Conservation (phyloP, 495 filamentous ascomycete species). For the Tetracladium marchalianum region DNA sequence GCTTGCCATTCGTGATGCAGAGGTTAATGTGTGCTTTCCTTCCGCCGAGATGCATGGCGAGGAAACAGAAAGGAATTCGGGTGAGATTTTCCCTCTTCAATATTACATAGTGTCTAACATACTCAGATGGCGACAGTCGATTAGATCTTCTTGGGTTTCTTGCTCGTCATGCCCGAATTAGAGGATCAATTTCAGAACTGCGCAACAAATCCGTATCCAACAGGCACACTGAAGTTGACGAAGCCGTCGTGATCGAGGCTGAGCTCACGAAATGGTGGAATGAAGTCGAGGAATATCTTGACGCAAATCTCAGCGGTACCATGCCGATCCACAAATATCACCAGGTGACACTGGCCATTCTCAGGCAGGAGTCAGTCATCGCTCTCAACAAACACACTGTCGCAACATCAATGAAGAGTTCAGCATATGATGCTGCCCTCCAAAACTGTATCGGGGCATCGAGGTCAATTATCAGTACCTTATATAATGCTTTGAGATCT, state of each 20-base stretch:
- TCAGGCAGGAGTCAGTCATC: constrained; percentile 35
- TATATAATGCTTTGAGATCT: constrained; percentile 24
- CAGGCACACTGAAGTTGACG: constrained; percentile 24
- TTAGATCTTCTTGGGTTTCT: constrained; percentile 28
- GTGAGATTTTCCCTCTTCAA: background rate
- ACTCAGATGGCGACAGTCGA: constrained; percentile 13
- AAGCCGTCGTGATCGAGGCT: constrained; percentile 28
- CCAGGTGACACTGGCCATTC: constrained; percentile 25
- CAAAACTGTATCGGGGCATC: constrained; percentile 36
- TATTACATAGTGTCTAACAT: background rate
- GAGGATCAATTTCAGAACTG: constrained; percentile 33
- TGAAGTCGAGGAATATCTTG: constrained; percentile 33
- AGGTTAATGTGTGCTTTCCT: constrained; percentile 41
- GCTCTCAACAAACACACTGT: constrained; percentile 34
- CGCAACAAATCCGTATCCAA: constrained; percentile 37
- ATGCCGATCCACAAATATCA: constrained; percentile 22
- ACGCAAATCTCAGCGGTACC: constrained; percentile 21
- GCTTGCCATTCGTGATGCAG: constrained; percentile 35
- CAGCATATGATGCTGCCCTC: constrained; percentile 32
- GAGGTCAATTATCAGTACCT: constrained; percentile 26
- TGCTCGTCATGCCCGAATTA: constrained; percentile 32
- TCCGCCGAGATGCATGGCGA: constrained; percentile 18
- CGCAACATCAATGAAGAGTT: constrained; percentile 24
- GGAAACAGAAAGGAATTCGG: background rate
- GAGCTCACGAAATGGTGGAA: constrained; percentile 37